Percentiles rank a stretch among this genome's conserved stretches.
Evolutionary conservation across 257 asterid genomes (phyloP).

Genomic region (Nicotiana paniculata): DNA sequence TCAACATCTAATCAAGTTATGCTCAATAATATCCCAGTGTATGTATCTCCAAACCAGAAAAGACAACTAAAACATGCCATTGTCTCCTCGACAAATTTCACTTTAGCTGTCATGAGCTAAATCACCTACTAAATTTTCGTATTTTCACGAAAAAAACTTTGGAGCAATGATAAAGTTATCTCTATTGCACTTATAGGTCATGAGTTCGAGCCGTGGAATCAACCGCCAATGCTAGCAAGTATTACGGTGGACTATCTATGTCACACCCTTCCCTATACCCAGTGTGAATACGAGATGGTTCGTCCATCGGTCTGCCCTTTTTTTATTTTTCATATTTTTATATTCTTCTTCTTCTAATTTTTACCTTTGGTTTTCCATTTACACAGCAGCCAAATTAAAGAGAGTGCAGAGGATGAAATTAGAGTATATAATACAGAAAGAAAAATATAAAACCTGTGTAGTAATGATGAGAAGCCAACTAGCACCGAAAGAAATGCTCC

Average conservation of each 20-base stretch:
- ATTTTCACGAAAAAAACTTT: too few relatives aligned
- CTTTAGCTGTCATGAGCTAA: neutral
- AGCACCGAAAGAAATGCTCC: constrained; percentile 53
- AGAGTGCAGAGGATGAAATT: neutral
- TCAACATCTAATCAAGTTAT: neutral
- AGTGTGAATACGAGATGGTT: too few relatives aligned
- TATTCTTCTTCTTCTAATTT: neutral
- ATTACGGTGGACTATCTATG: too few relatives aligned
- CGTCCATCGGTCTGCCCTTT: too few relatives aligned
- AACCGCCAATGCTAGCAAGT: fast-evolving
- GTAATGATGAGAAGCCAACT: constrained; percentile 72
- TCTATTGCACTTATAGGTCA: too few relatives aligned
- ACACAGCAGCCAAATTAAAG: neutral
- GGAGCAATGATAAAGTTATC: too few relatives aligned
- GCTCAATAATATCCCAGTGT: neutral
- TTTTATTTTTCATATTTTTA: too few relatives aligned
- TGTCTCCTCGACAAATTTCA: neutral
- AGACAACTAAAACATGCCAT: neutral
- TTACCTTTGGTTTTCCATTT: neutral
- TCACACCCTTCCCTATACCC: too few relatives aligned
- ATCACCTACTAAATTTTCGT: neutral
- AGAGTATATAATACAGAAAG: neutral
- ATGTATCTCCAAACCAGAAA: neutral
- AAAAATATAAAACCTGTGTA: constrained; percentile 45
- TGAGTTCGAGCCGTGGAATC: too few relatives aligned